Conservation (phyloP, 805 yeast species). For the Maudiozyma pseudohumilis region DNA sequence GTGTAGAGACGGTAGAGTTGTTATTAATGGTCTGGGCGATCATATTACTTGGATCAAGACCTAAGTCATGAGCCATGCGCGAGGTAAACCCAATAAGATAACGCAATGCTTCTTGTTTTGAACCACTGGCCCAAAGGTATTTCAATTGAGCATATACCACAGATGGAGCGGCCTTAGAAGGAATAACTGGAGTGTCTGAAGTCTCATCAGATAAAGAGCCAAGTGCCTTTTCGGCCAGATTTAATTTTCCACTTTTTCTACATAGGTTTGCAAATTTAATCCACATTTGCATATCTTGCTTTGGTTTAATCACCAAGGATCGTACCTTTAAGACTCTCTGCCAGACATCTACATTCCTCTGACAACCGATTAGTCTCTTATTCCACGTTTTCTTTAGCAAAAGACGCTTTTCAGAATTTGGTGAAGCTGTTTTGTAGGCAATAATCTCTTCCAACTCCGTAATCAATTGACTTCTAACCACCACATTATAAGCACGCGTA, state of each 20-base stretch:
- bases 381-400: constrained; percentile 87
- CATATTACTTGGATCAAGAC: constrained; percentile 74
- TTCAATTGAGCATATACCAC: constrained; percentile 93
- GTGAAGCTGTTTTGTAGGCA: constrained; percentile 72
- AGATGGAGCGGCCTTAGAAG: constrained; percentile 83
- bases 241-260: constrained; percentile 81
- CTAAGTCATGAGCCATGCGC: constrained; percentile 77
- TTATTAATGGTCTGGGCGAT: constrained; percentile 80
- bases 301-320: constrained; percentile 86
- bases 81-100: constrained; percentile 85
- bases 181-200: constrained; percentile 33
- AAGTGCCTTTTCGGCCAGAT: constrained; percentile 83
- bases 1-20: constrained; percentile 33
- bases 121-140: constrained; percentile 93
- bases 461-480: constrained; percentile 91
- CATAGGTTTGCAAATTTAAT: constrained; percentile 92
- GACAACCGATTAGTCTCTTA: constrained; percentile 80
- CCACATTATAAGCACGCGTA: constrained; percentile 90
- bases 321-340: constrained; percentile 88
- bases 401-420: constrained; percentile 65
- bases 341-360: constrained; percentile 94
- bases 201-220: constrained; percentile 59
- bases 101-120: constrained; percentile 70
- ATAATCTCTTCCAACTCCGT: constrained; percentile 93
- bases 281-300: constrained; percentile 96